Evolutionary conservation across 495 filamentous ascomycete species (phyloP).

Genomic region (Monascus purpureus): DNA sequence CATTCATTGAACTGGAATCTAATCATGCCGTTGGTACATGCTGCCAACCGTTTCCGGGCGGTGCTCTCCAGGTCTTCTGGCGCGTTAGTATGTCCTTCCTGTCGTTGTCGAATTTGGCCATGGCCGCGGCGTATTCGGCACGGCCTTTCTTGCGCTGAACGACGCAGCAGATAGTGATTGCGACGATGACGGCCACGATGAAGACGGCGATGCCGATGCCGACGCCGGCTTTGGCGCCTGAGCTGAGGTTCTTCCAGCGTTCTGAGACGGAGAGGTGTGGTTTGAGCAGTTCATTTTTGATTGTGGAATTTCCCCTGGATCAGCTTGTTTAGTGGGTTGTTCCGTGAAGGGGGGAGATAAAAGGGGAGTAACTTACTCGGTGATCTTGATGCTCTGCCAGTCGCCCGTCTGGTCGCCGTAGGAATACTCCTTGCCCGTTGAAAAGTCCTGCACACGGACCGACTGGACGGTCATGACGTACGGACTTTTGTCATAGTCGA

Average conservation of each 20-base stretch:
- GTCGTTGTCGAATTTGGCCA: conserved; percentile 42
- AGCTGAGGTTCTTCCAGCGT: conserved; percentile 43
- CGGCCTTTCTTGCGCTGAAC: conserved; percentile 52
- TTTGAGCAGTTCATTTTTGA: conserved; percentile 18
- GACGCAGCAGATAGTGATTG: conserved; percentile 46
- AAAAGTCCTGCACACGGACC: conserved; percentile 52
- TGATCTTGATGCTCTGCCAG: conserved; percentile 59
- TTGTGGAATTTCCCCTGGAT: conserved; percentile 50
- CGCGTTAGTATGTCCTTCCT: no score
- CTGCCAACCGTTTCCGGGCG: no score
- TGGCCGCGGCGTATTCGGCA: conserved; percentile 43
- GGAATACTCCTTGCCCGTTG: conserved; percentile 50
- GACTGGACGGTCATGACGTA: conserved; percentile 66
- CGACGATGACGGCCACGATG: conserved; percentile 33
- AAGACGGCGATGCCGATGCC: conserved; percentile 36
- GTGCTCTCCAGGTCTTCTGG: no score
- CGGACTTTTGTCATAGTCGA: conserved; percentile 59
- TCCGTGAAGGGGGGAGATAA: neutral
- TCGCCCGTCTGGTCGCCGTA: conserved; percentile 52
- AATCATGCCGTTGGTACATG: no score
- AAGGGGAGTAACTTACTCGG: conserved; percentile 30
- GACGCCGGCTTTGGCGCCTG: conserved; percentile 43
- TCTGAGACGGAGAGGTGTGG: conserved; percentile 31
- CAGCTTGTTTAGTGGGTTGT: conserved; percentile 5
- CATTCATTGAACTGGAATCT: no score